Evolutionary conservation across 1,284 basidiomycete genomes (phyloP).

Genomic region (Pisolithus thermaeus): DNA sequence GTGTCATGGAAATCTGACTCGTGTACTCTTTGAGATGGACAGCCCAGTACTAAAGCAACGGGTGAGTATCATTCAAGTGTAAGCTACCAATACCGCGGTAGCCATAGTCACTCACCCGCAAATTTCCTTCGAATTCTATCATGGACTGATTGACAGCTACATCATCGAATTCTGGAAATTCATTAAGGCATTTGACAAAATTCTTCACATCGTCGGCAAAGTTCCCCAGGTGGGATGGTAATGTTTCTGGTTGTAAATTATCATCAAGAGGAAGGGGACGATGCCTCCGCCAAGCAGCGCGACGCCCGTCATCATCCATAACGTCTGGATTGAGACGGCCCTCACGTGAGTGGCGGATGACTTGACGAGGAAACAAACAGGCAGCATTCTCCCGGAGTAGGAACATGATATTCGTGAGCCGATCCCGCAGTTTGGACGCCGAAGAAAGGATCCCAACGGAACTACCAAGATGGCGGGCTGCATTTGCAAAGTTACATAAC

Average conservation of each 20-base stretch:
- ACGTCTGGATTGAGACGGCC: slow-evolving; percentile 31
- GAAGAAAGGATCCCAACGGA: slow-evolving; percentile 32
- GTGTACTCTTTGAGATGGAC: slow-evolving; percentile 30
- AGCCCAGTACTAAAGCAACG: slow-evolving; percentile 25
- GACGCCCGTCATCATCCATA: slow-evolving; percentile 27
- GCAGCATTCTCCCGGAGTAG: slow-evolving; percentile 32
- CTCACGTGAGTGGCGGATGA: slow-evolving; percentile 26
- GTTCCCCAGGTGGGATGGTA: slow-evolving; percentile 33
- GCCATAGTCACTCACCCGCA: slow-evolving; percentile 34
- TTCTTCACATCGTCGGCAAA: slow-evolving; percentile 46
- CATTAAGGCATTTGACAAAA: slow-evolving; percentile 49
- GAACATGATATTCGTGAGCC: slow-evolving; percentile 31
- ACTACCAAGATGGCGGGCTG: slow-evolving; percentile 31
- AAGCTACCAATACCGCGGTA: background rate
- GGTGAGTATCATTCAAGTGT: slow-evolving; percentile 8
- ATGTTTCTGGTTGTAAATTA: slow-evolving; percentile 27
- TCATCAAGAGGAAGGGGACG: slow-evolving; percentile 26
- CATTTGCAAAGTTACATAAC: slow-evolving; percentile 30
- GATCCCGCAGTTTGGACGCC: slow-evolving; percentile 30
- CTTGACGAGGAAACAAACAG: slow-evolving; percentile 28
- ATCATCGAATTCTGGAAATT: slow-evolving; percentile 53
- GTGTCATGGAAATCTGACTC: slow-evolving; percentile 17
- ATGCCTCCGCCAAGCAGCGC: slow-evolving; percentile 26
- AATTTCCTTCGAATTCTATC: slow-evolving; percentile 43
- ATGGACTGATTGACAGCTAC: slow-evolving; percentile 51